Conservation (phyloP, 495 filamentous ascomycete genomes). For the Clohesyomyces aquaticus region DNA sequence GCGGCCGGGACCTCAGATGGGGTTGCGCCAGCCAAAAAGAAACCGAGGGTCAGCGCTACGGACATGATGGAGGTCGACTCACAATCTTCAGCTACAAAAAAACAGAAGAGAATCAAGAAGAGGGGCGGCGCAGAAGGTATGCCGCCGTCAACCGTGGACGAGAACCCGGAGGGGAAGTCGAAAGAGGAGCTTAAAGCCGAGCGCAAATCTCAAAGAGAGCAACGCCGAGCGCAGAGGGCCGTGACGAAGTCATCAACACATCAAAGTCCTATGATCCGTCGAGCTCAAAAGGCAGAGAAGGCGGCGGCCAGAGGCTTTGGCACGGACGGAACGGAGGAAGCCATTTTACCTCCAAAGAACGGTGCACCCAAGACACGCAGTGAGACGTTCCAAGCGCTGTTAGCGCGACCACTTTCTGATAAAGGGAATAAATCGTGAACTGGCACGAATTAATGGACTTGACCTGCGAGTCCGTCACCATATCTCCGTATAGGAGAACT, state of each 20-base stretch:
- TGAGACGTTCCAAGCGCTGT: constrained; percentile 30
- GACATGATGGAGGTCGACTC: neutral
- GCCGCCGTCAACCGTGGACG: neutral
- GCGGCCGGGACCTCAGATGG: neutral
- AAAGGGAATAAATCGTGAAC: constrained; percentile 8
- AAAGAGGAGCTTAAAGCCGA: neutral
- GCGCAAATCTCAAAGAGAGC: neutral
- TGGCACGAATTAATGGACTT: too few species aligned
- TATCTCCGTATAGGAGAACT: too few species aligned
- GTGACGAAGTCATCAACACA: neutral
- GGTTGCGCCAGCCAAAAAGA: neutral
- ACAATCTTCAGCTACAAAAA: neutral
- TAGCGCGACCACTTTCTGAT: constrained; percentile 13
- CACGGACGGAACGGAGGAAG: constrained; percentile 6
- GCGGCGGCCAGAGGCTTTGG: neutral
- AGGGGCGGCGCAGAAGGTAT: neutral
- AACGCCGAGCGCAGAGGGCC: neutral
- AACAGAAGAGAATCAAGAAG: neutral
- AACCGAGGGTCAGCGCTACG: neutral
- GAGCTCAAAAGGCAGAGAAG: neutral
- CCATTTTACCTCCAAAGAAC: constrained; percentile 12
- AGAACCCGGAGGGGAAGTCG: neutral
- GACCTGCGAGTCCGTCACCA: too few species aligned
- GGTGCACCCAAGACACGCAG: constrained; percentile 20
- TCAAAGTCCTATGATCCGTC: neutral